Evolutionary conservation across 305 asterid genomes (phyloP).

Genomic region (Fraxinus baroniana): DNA sequence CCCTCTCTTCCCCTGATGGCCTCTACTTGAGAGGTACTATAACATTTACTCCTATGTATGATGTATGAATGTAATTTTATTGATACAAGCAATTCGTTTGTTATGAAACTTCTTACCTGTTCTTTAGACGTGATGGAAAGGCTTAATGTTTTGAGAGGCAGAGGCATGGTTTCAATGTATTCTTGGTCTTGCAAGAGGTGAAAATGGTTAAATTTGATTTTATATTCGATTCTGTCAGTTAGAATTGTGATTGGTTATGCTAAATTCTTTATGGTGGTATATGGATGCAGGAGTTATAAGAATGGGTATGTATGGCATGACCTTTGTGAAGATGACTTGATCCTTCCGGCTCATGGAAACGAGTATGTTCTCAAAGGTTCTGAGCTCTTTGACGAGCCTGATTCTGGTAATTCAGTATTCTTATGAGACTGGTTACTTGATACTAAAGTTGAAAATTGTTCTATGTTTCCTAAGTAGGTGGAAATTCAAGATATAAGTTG

Average conservation of each 20-base stretch:
- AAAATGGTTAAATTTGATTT: slow-evolving; percentile 3
- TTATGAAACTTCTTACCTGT: slow-evolving; percentile 19
- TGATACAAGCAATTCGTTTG: not conserved
- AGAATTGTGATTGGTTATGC: not conserved
- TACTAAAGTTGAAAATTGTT: not conserved
- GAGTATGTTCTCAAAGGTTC: slow-evolving; percentile 95
- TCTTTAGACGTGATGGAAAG: slow-evolving; percentile 74
- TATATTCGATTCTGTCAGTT: not conserved
- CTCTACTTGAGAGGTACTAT: slow-evolving; percentile 77
- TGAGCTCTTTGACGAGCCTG: slow-evolving; percentile 65
- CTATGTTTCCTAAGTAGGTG: not conserved
- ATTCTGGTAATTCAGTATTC: slow-evolving; percentile 46
- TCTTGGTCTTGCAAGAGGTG: slow-evolving; percentile 99
- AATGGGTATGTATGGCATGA: slow-evolving; percentile 90
- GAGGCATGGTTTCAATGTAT: slow-evolving; percentile 75
- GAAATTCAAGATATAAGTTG: not conserved
- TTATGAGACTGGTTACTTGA: not conserved
- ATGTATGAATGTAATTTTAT: not conserved
- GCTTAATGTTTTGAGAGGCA: slow-evolving; percentile 76
- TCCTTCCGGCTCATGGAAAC: slow-evolving; percentile 77
- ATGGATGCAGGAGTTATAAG: slow-evolving; percentile 63
- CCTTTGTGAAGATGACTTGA: slow-evolving; percentile 71
- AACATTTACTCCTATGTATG: not conserved
- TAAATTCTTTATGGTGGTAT: slow-evolving; percentile 6
- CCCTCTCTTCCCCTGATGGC: slow-evolving; percentile 77